Evolutionary conservation across 768 basidiomycete species (phyloP).

Genomic region (Mycena floridula): DNA sequence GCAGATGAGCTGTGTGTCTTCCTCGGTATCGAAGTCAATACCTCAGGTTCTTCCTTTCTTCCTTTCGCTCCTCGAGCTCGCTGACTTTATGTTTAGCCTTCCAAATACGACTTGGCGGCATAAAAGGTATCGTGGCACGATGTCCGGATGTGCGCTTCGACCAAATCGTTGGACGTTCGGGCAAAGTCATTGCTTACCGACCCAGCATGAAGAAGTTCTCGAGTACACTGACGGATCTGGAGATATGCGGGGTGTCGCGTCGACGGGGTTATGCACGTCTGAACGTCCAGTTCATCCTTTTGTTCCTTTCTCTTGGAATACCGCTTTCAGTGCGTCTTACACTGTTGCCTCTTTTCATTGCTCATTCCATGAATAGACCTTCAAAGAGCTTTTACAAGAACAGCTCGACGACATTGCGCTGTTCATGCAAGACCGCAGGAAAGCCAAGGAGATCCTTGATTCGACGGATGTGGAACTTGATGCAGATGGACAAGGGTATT

Average conservation of each 20-base stretch:
- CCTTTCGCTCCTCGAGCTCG: background rate
- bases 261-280: conserved; percentile 10
- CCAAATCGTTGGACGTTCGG: conserved; percentile 1
- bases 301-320: conserved; percentile 12
- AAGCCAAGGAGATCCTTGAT: conserved; percentile 4
- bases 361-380: conserved; percentile 4
- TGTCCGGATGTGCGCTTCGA: conserved; percentile 12
- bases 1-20: conserved; percentile 6
- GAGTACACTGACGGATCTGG: conserved; percentile 8
- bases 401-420: conserved; percentile 11
- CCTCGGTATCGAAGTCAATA: conserved; percentile 6
- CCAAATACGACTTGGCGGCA: conserved; percentile 13
- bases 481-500: conserved; percentile 6
- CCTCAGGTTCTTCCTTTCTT: conserved; percentile 6
- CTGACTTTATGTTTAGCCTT: conserved; percentile 6
- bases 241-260: conserved; percentile 10
- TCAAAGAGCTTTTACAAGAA: conserved; percentile 10
- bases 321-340: conserved; percentile 3
- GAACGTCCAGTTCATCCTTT: conserved; percentile 14
- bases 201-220: conserved; percentile 15
- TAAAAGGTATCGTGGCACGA: conserved; percentile 14
- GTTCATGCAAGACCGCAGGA: conserved; percentile 7
- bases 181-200: conserved; percentile 14
- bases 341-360: background rate
- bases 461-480: conserved; percentile 12